phyloP scores from a whole-genome alignment of 1,284 basidiomycete genomes.

The Marasmius sp. region DNA sequence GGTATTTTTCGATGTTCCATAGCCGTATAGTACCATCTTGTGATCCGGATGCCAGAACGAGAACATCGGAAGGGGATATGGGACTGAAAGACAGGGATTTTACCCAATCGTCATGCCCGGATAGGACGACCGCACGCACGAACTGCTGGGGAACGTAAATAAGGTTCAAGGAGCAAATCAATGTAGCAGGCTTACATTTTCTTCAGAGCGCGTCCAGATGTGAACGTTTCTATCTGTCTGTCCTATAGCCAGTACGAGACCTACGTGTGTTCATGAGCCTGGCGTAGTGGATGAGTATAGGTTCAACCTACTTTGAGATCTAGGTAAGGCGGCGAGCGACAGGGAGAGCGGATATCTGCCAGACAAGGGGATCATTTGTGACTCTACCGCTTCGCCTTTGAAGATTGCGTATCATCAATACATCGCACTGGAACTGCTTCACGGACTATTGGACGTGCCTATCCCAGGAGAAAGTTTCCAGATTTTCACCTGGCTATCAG shows the following conservation, averaged over 20 bases:
- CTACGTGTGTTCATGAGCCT: constrained; percentile 35
- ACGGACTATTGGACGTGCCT: constrained; percentile 27
- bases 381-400: constrained; percentile 41
- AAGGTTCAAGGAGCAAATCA: background rate
- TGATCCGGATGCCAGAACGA: constrained; percentile 84
- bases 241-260: constrained; percentile 71
- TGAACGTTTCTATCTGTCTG: constrained; percentile 77
- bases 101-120: constrained; percentile 95
- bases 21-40: constrained; percentile 91
- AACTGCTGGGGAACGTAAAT: constrained; percentile 40
- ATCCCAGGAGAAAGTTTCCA: constrained; percentile 47
- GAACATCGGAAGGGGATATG: constrained; percentile 29
- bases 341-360: constrained; percentile 77
- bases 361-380: constrained; percentile 65
- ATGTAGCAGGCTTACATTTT: constrained; percentile 36
- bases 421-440: constrained; percentile 16
- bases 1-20: constrained; percentile 71
- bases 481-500: constrained; percentile 74
- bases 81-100: constrained; percentile 71
- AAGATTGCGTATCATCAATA: background rate
- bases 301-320: constrained; percentile 53
- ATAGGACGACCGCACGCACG: constrained; percentile 58
- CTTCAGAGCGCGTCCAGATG: constrained; percentile 71
- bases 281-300: background rate
- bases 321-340: constrained; percentile 63